Conservation (phyloP, 1,284 basidiomycete genomes). For the Irpex sp. region DNA sequence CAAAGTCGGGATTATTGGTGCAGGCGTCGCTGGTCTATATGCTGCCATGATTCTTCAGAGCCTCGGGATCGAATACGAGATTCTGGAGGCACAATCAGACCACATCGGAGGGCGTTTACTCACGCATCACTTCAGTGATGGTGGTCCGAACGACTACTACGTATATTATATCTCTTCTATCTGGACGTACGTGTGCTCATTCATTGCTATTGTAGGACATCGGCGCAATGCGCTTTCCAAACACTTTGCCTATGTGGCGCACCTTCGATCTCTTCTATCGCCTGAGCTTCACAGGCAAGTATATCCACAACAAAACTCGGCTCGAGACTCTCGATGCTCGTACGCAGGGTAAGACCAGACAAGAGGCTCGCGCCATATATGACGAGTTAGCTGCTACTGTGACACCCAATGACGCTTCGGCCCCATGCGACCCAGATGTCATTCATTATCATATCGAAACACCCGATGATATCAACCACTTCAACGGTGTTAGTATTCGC, state of each 20-base stretch:
- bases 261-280: conserved; percentile 19
- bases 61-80: conserved; percentile 17
- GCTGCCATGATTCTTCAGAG: conserved; percentile 8
- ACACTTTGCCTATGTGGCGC: conserved; percentile 25
- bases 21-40: conserved; percentile 3
- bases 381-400: too few relatives aligned
- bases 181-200: too few relatives aligned
- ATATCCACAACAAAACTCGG: conserved; percentile 9
- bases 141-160: conserved; percentile 3
- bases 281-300: not conserved
- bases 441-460: not conserved
- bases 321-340: not conserved
- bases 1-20: conserved; percentile 5
- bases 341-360: too few relatives aligned
- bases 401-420: too few relatives aligned
- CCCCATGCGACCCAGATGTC: not conserved
- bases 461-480: not conserved
- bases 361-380: not conserved
- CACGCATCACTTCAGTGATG: conserved; percentile 23
- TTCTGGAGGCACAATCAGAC: conserved; percentile 4
- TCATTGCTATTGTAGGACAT: too few relatives aligned
- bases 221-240: conserved; percentile 21
- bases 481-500: not conserved
- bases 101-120: conserved; percentile 30
- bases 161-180: not conserved